Evolutionary conservation across 208 protist genomes (phyloP).

Genomic region (Acanthamoeba lenticulata): DNA sequence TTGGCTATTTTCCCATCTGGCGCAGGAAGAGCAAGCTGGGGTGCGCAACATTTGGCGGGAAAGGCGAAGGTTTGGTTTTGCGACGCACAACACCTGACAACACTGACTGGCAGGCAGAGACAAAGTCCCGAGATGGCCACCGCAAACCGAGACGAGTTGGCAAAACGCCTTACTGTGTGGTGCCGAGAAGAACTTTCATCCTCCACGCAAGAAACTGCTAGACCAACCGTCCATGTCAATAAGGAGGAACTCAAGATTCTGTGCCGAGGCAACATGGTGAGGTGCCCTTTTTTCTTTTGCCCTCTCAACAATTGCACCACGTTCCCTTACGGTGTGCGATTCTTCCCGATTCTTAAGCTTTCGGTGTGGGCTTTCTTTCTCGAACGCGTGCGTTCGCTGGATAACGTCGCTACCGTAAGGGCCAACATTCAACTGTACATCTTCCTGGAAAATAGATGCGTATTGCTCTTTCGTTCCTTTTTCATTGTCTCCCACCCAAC

Average conservation of each 20-base stretch:
- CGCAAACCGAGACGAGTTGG: neutral
- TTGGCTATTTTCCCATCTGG: too few relatives aligned
- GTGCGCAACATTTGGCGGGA: too few relatives aligned
- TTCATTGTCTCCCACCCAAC: neutral
- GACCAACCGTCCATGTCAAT: neutral
- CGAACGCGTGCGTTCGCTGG: neutral
- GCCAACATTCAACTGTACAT: neutral
- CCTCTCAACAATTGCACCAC: too few relatives aligned
- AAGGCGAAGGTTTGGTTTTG: too few relatives aligned
- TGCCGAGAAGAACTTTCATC: neutral
- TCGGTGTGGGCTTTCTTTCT: neutral
- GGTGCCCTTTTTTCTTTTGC: neutral
- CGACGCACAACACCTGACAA: too few relatives aligned
- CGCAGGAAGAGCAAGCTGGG: too few relatives aligned
- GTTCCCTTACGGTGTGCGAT: too few relatives aligned
- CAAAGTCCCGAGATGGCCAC: too few relatives aligned
- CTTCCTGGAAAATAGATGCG: neutral
- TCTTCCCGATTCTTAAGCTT: neutral
- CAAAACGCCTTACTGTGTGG: too few relatives aligned
- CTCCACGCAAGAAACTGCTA: neutral
- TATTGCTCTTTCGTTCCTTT: neutral
- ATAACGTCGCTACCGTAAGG: neutral
- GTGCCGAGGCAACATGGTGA: neutral
- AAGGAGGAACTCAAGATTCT: constrained; percentile 6
- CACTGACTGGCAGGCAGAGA: too few relatives aligned